These are phyloP conservation scores for Cercis canadensis DNA, from an alignment of 306 rosid species.

Conservation along the genomic window DNA sequence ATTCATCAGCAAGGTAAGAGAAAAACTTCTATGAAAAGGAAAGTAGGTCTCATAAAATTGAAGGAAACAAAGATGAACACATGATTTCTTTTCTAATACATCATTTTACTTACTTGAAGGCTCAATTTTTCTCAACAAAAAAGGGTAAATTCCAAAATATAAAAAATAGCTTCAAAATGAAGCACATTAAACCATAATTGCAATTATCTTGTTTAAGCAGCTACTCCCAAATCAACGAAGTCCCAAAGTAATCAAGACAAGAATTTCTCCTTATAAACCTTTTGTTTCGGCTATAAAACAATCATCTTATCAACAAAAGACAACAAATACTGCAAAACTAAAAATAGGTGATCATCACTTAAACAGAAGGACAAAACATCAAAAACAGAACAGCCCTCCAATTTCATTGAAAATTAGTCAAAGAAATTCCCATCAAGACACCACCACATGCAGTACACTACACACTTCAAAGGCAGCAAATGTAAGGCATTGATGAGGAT, in stretches of 20 bases:
- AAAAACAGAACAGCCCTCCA: not conserved
- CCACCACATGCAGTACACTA: not conserved
- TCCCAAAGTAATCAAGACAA: not conserved
- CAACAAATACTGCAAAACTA: not conserved
- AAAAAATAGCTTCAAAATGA: not conserved
- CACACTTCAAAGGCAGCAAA: not conserved
- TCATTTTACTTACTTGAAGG: not conserved
- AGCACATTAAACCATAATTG: not conserved
- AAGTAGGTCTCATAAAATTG: slow-evolving; percentile 10
- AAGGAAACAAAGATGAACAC: slow-evolving; percentile 4
- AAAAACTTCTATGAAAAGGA: not conserved
- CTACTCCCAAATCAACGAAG: not conserved
- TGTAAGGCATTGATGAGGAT: not conserved
- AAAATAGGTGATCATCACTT: not conserved
- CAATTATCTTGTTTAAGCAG: not conserved
- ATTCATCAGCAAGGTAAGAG: slow-evolving; percentile 32
- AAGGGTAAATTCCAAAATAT: slow-evolving; percentile 5
- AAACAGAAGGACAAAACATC: not conserved
- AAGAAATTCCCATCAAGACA: not conserved
- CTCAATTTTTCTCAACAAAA: slow-evolving; percentile 13
- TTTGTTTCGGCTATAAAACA: not conserved
- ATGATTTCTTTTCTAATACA: not conserved
- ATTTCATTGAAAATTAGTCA: not conserved
- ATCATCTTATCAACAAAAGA: not conserved
- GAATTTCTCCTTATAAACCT: not conserved